Base-by-base conservation (phyloP, 768 basidiomycete species). In the Cystobasidiopsis lactophilus region DNA sequence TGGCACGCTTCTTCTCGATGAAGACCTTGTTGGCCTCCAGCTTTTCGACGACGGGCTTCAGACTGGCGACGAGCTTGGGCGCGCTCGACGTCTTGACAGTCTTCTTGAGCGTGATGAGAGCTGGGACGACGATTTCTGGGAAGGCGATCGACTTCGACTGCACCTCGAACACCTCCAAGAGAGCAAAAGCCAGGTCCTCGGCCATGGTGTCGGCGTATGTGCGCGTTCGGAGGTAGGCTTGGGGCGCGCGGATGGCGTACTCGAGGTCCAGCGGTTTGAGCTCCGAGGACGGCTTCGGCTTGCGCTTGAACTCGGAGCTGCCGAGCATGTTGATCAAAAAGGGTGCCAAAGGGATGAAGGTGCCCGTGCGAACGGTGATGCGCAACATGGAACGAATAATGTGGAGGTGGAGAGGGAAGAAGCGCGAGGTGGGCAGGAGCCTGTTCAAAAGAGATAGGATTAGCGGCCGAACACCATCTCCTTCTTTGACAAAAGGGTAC, bases 391-490 rank as follows among this genome's bases (percentile, higher is more conserved):
- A 89, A 10, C 85, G 82, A 31, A 82, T 68, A 54, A 96, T 74
- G 65, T 96, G 89, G 27, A 96, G 74, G 65, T 95, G 89, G 66
- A 95, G 81, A 1, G 93, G 91, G 68, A 83, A 83, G 57, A 86
- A 95, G 41, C 91, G 82, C 13, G 80, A 73, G 55, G 83, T 89
- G 27, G 86, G 79, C 45, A 93, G 77, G 47, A 95, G 77, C 62
- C 91, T 96, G 65, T 4, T 4, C 33, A 37, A 23, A 9, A 10
- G 40, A 38, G 43, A 26, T 23, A 23, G 1, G 2, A 3, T 5
- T 14, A 16, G 26, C 13, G 38, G 30, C 33, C 35, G n/a, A 23
- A 19, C 2, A 37, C 13, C 31, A 54, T 44, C 5, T 33, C 24
- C 31, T 0, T 30, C 1, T 24, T 30, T 23, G 11, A 27, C 18